Base-by-base conservation (phyloP, 768 basidiomycete species). In the Cystofilobasidium ferigula region DNA sequence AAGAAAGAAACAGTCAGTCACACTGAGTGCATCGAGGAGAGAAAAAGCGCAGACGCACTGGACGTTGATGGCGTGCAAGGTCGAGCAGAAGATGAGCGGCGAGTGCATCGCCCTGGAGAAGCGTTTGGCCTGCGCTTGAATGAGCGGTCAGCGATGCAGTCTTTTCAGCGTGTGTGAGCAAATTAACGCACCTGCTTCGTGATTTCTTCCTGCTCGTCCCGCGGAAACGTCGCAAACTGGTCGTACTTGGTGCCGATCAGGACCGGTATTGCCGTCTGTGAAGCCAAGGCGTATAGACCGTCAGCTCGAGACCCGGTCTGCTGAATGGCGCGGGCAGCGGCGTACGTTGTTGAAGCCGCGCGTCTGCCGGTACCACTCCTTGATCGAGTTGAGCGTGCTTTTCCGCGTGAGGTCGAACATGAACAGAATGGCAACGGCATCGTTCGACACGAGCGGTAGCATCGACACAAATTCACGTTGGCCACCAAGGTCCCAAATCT, bases 61-160 rank as follows among this genome's bases (percentile, higher is more conserved):
- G 62, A 99, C 94, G 78, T 99, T 99, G 80, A 98, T 95, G 69
- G 93, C 93, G 70, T 94, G 93, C 57, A 90, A 89, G 57, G 95
- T 99, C 59, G 94, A 97, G 79, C 94, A 99, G 78, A 98, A 99
- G 76, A 99, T 95, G 68, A 99, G 79, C n/a, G 93, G 94, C 22
- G 95, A 93, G 76, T 98, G 93, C 95, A 99, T 99, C 59, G 95
- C 95, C 76, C 89, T 87, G 69, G 93, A 90, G 78, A 99, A 99
- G 71, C 94, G 85, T 77, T 95, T 95, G 51, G 95, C 94, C 89
- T 93, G 73, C 3, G 40, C 43, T 0, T 10, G 56, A 53, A 1
- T 9, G 34, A 38, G 59, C 42, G 57, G 36, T 38, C 38, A 30
- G n/a, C 42, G n/a, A n/a, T n/a, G n/a, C n/a, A n/a, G n/a, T n/a